phyloP scores from a whole-genome alignment of 2,329 filamentous ascomycete genomes.

The Alternaria alternata region DNA sequence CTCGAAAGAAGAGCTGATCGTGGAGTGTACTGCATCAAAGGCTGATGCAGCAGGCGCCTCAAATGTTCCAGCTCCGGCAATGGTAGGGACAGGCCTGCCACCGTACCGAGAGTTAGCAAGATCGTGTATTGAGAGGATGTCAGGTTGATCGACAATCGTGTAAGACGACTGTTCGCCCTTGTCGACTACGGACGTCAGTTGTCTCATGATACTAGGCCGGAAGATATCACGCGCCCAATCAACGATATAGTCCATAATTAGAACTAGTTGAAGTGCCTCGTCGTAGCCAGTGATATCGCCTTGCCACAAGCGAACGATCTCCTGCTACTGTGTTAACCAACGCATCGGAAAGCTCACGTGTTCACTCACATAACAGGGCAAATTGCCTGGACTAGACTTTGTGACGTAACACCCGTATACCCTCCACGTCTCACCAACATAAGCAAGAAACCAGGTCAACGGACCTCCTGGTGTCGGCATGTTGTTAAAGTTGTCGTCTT shows the following conservation, averaged over 20 bases:
- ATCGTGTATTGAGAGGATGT: constrained; percentile 1
- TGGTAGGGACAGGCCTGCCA: neutral
- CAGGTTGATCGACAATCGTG: neutral
- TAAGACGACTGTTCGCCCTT: constrained; percentile 1
- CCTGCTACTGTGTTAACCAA: neutral
- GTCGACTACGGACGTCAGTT: constrained; percentile 19
- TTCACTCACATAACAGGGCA: neutral
- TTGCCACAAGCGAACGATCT: constrained; percentile 22
- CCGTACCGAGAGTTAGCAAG: neutral
- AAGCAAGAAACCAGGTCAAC: constrained; percentile 27
- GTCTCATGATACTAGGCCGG: constrained; percentile 24
- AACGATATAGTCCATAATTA: constrained; percentile 34
- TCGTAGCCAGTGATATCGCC: constrained; percentile 25
- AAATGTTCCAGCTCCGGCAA: neutral
- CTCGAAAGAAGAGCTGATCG: neutral
- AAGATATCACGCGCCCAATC: constrained; percentile 31
- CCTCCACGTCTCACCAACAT: constrained; percentile 27
- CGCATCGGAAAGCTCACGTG: neutral
- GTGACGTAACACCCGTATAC: constrained; percentile 24
- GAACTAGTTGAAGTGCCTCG: constrained; percentile 28
- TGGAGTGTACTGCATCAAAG: neutral
- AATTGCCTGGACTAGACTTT: neutral
- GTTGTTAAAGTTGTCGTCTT: constrained; percentile 16
- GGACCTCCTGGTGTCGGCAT: constrained; percentile 26
- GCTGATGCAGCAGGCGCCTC: neutral